phyloP scores from a whole-genome alignment of 257 asterid genomes.

The Fraxinus quadrangulata region DNA sequence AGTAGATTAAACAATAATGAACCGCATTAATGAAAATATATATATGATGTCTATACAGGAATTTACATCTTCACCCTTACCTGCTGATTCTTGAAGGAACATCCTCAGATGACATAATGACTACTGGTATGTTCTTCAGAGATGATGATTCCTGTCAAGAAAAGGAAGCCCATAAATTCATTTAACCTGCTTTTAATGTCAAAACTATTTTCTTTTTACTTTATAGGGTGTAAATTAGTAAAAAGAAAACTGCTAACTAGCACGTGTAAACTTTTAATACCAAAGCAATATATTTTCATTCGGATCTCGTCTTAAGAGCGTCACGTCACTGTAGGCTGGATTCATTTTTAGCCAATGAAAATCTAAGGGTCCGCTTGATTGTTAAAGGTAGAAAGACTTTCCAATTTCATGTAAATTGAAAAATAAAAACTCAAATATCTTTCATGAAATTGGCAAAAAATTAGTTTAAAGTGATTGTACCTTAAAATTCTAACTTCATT shows the following conservation, averaged over 20 bases:
- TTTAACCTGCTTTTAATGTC: neutral
- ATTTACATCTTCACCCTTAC: conserved; percentile 32
- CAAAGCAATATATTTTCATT: neutral
- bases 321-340: too few species aligned
- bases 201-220: neutral
- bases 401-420: too few species aligned
- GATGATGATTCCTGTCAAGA: conserved; percentile 75
- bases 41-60: neutral
- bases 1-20: neutral
- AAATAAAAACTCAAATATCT: too few species aligned
- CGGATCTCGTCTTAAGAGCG: too few species aligned
- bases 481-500: too few species aligned
- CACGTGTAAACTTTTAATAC: too few species aligned
- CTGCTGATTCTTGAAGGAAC: conserved; percentile 92
- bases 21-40: neutral
- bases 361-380: too few species aligned
- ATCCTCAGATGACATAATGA: conserved; percentile 96
- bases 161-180: conserved; percentile 1
- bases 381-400: too few species aligned
- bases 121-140: conserved; percentile 88
- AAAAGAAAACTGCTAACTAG: neutral
- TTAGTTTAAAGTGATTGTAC: too few species aligned
- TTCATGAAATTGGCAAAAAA: too few species aligned
- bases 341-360: too few species aligned
- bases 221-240: neutral